Conservation (phyloP, 2,329 filamentous ascomycete species). For the Teratosphaeria pseudoeucalypti region DNA sequence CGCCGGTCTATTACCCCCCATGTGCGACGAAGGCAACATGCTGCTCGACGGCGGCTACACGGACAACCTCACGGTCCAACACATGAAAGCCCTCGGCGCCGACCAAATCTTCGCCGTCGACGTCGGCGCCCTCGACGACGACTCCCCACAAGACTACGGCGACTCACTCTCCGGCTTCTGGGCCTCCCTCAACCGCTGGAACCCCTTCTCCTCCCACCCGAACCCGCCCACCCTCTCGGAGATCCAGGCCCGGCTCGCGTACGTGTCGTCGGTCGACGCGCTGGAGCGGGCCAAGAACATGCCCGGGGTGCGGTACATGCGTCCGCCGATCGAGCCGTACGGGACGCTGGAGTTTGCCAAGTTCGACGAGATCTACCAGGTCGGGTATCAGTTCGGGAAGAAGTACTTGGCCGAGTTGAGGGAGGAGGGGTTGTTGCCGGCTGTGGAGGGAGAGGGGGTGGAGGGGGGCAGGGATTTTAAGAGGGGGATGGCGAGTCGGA, state of each 20-base stretch:
- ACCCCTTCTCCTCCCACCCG: constrained; percentile 76
- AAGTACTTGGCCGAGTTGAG: constrained; percentile 67
- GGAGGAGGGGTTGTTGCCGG: constrained; percentile 63
- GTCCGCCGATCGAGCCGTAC: constrained; percentile 85
- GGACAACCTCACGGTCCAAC: constrained; percentile 90
- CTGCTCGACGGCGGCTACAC: constrained; percentile 92
- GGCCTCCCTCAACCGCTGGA: constrained; percentile 94
- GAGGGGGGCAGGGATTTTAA: constrained; percentile 41
- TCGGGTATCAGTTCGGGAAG: constrained; percentile 79
- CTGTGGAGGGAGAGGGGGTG: constrained; percentile 32
- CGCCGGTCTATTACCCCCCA: constrained; percentile 79
- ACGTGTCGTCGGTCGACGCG: constrained; percentile 89
- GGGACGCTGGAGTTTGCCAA: constrained; percentile 94
- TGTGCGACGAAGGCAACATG: constrained; percentile 97
- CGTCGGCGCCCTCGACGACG: constrained; percentile 83
- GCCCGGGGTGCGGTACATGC: constrained; percentile 89
- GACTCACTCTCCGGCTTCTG: constrained; percentile 92
- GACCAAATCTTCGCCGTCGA: constrained; percentile 94
- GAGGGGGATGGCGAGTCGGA: constrained; percentile 42
- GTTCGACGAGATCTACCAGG: constrained; percentile 90
- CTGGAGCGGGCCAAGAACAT: constrained; percentile 86
- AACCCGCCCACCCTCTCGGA: constrained; percentile 93
- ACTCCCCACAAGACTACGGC: constrained; percentile 83
- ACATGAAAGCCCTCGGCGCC: constrained; percentile 91
- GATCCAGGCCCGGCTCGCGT: constrained; percentile 88